A percentile compares a stretch with the other conserved stretches of the same genome.
These are phyloP conservation scores for Phytophthora boehmeriae DNA, from an alignment of 352 stramenopile species.

Conservation along the genomic window DNA sequence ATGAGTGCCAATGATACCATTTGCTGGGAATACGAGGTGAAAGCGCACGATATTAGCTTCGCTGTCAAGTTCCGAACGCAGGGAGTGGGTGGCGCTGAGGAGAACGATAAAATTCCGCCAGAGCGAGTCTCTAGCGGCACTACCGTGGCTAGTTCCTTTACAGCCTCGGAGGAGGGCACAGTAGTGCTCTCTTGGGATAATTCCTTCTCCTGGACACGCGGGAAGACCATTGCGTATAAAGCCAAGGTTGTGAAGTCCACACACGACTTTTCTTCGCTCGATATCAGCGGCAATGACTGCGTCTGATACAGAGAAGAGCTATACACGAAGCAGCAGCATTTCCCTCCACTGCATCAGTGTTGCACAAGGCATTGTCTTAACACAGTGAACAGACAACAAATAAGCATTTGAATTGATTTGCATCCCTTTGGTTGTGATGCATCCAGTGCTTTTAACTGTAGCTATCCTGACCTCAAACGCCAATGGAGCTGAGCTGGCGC, in stretches of 20 bases:
- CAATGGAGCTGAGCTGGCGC: conserved; percentile 79
- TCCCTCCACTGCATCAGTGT: too few species aligned
- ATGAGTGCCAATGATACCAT: conserved; percentile 74
- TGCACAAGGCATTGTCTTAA: not conserved
- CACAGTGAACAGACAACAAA: conserved; percentile 3
- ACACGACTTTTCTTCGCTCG: conserved; percentile 74
- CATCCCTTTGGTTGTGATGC: too few species aligned
- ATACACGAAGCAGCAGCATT: not conserved
- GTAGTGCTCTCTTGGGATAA: conserved; percentile 82
- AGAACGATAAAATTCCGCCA: conserved; percentile 58
- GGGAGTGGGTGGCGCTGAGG: conserved; percentile 64
- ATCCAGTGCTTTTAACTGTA: too few species aligned
- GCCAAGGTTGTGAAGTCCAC: conserved; percentile 79
- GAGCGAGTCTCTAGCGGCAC: conserved; percentile 42
- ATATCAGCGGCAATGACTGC: conserved; percentile 79
- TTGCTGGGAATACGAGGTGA: conserved; percentile 80
- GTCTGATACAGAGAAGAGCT: conserved; percentile 30
- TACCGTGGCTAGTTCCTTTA: conserved; percentile 61
- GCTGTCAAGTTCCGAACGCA: conserved; percentile 76
- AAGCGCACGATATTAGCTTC: conserved; percentile 69
- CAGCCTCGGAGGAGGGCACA: conserved; percentile 63
- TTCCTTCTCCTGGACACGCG: conserved; percentile 68
- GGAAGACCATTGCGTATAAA: conserved; percentile 79
- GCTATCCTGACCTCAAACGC: conserved; percentile 36
- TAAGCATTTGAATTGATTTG: not conserved